Base-by-base conservation (phyloP, 176 grass and related monocot species). In the Aegilops umbellulata region DNA sequence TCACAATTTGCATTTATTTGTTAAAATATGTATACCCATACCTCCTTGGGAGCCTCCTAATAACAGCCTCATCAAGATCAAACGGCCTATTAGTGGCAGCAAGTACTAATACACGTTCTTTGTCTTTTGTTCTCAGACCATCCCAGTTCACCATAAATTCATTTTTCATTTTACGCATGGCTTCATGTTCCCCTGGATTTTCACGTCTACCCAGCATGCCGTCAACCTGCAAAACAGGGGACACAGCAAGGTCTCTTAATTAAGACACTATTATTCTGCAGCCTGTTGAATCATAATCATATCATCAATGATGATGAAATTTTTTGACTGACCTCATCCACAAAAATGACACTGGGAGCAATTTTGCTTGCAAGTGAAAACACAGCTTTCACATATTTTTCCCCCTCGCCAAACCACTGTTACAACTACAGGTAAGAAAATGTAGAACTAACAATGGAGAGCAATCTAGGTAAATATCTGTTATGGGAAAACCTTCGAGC, bases 141-240 rank as follows among this genome's bases (percentile, higher is more conserved):
- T 98, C 96, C 96, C 96, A 98, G 62, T 98, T 98, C 67, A 98
- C 92, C 96, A 98, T 98, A 89, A 98, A 98, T 85, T 98, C 96
- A 51, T 98, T 98, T 87, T 98, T 98, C 96, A 98, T 98, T 70
- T 98, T 98, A 16, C 96, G 91, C 96, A 95, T 98, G 58, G 96
- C 96, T 89, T 98, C 96, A 94, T 98, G 93, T 86, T 98, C 96
- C 35, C 96, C 92, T 63, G 96, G 92, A 69, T 98, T 98, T 92
- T 98, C 96, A 60, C 96, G 91, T 87, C 96, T 95, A 42, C 93
- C 94, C 86, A 98, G 75, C 92, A 98, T 94, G 66, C 96, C 91
- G 5, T 98, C 96, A 79, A 98, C 94, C 96, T 98, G 82, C 41
- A 82, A 86, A 67, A 38, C 31, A 16, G 69, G 23, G 15, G 46